Base-by-base conservation (phyloP, 768 basidiomycete genomes). In the Rhodotorula graminis region DNA sequence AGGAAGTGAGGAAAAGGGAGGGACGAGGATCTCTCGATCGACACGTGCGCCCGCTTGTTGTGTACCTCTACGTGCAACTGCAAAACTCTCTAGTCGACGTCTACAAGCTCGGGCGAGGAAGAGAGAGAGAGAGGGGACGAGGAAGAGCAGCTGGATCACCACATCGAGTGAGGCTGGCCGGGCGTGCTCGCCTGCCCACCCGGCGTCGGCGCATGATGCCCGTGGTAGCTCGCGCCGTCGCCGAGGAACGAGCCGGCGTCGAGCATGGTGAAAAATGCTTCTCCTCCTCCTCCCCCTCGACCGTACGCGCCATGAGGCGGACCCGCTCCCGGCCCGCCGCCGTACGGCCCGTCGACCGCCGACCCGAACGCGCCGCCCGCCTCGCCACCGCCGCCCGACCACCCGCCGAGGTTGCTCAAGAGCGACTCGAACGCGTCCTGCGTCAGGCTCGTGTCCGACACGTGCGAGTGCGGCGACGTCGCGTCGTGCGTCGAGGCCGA, bases 381-480 rank as follows among this genome's bases (percentile, higher is more conserved):
- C 8, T 25, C 56, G 8, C 14, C 25, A 8, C 11, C 56, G 56
- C 23, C 27, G 27, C 27, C 27, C 8, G 53, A 55, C 23, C 42
- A 25, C n/a, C 60, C 60, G 42, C 60, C 44, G 15, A 61, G 60
- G 16, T 37, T 37, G 14, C n/a, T n/a, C 19, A 61, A 23, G 60
- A 61, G 27, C 19, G 60, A 42, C 19, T 61, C 60, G 44, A 61
- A 23, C 44, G 60, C 60, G 25, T 61, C 42, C 40, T 61, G 60
- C 60, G 60, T 46, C 27, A 61, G 16, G n/a, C 42, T 19, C 15
- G 60, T 42, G 18, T 42, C 27, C 29, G 53, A 55, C 12, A 55
- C 23, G 25, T 27, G 53, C n/a, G 53, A 55, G 19, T 21, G 33
- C 56, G 40, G 42, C n/a, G 42, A 44, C 40, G 23, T 52, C 11